These are phyloP conservation scores for Dactylellina cionopaga DNA, from an alignment of 2,329 filamentous ascomycete genomes.

Conservation along the genomic window DNA sequence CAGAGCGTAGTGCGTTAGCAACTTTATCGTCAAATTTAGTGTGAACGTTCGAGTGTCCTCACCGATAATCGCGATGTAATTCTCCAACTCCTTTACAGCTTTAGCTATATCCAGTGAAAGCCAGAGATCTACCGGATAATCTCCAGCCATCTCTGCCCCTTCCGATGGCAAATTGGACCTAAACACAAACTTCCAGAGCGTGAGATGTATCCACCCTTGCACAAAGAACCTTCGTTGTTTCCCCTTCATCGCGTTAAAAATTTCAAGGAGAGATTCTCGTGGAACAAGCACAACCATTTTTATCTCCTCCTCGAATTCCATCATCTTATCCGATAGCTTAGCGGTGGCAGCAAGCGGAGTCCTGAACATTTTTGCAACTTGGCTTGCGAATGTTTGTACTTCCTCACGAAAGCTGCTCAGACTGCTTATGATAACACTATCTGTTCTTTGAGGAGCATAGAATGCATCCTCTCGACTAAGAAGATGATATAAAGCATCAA, in stretches of 20 bases:
- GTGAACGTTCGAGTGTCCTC: no score
- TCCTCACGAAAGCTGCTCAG: neutral
- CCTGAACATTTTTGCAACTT: neutral
- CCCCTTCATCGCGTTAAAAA: neutral
- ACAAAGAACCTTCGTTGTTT: neutral
- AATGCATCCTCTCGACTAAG: neutral
- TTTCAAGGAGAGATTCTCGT: neutral
- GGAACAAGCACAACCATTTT: neutral
- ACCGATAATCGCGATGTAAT: neutral
- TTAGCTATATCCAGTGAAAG: neutral
- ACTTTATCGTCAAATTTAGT: no score
- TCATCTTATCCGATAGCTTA: neutral
- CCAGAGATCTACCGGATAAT: neutral
- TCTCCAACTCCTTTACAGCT: neutral
- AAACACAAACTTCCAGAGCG: slow-evolving; percentile 1
- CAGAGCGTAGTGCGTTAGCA: neutral
- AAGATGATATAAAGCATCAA: neutral
- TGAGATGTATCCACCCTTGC: slow-evolving; percentile 9
- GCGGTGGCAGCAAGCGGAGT: neutral
- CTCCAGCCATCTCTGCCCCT: neutral
- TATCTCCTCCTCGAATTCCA: slow-evolving; percentile 2
- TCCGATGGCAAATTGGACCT: neutral
- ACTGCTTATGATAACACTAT: neutral
- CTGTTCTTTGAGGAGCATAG: neutral
- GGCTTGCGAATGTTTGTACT: neutral